Evolutionary conservation across 2,329 filamentous ascomycete species (phyloP).

Genomic region (Leptodontidium sp.): DNA sequence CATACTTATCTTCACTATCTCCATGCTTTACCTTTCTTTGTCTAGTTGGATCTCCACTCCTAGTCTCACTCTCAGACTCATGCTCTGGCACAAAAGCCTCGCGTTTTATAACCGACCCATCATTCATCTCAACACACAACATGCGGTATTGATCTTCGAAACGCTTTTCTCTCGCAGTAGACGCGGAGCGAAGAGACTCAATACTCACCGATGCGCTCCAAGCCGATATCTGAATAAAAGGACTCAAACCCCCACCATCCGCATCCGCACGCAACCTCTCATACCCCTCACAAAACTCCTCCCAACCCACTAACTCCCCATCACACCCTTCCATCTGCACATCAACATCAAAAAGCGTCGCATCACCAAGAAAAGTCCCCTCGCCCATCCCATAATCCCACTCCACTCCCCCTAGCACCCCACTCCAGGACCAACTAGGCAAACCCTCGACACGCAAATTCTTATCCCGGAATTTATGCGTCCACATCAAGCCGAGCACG

Average conservation of each 20-base stretch:
- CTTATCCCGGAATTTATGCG: background rate
- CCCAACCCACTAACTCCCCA: background rate
- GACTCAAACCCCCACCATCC: background rate
- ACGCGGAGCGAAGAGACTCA: background rate
- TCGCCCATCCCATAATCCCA: background rate
- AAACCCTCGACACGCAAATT: background rate
- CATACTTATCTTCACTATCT: too few relatives aligned
- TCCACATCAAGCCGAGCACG: background rate
- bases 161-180: background rate
- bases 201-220: background rate
- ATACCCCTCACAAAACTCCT: background rate
- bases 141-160: background rate
- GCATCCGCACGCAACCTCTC: background rate
- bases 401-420: background rate
- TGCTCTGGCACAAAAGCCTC: too few relatives aligned
- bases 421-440: constrained; percentile 15
- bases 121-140: background rate
- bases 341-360: background rate
- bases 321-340: background rate
- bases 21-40: too few relatives aligned
- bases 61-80: too few relatives aligned
- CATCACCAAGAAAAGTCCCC: background rate
- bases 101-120: background rate
- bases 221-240: background rate
- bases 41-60: too few relatives aligned